Base-by-base conservation (phyloP, 176 grass and related monocot genomes). In the Lolium rigidum region DNA sequence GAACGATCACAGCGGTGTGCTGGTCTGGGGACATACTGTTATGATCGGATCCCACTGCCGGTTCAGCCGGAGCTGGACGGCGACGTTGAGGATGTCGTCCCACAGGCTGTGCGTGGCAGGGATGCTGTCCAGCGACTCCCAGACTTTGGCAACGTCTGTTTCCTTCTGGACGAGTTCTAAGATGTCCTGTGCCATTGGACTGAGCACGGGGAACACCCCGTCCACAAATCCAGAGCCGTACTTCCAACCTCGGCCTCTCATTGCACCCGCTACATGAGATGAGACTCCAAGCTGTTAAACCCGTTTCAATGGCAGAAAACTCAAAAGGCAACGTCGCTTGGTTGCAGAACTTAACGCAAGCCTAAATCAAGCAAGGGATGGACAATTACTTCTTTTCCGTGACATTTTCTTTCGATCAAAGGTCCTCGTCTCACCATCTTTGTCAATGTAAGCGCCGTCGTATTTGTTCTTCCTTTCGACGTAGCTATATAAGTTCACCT, bases 211-310 rank as follows among this genome's bases (percentile, higher is more conserved):
- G 86, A 98, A 90, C 8, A 98, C 88, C 35, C 95, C 93, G 75
- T 98, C 93, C 3, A 95, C 91, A 84, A 98, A 98, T 8, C 93
- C 95, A 26, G 91, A 98, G 70, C 95, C 95, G 15, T 94, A 94
- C 79, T 98, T 95, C 93, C 95, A 98, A 4, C 93, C 95, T 3
- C 86, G 85, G 50, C 93, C 91, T 77, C 92, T 89, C 7, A 95
- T 89, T 17, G 86, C 90, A 88, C 91, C 95, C 22, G 93, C 95
- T 98, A 78, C 55, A 52, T 49, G 1, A 28, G 26, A 28, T 28
- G 18, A 38, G 61, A 21, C 4, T 48, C 35, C 41, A 20, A 81
- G 13, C 44, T 47, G 72, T 52, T 26, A 60, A 72, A 72, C 71
- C 3, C 28, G 72, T 82, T 80, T 75, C 38, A 78, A 39, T 1